Conservation (phyloP, 805 yeast species). For the Starmerella bombicola region DNA sequence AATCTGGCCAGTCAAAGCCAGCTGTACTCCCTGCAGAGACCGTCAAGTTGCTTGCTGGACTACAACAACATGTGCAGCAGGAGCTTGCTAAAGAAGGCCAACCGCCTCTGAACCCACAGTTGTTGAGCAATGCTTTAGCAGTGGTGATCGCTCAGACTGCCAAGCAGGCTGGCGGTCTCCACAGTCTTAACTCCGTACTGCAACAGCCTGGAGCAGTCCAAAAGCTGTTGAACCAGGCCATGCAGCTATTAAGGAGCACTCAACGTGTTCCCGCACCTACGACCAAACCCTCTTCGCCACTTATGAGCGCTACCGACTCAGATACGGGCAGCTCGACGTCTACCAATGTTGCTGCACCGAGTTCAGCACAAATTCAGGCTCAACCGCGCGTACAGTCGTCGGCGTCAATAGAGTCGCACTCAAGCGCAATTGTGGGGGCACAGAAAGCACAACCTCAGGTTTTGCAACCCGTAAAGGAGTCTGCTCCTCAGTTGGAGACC, state of each 20-base stretch:
- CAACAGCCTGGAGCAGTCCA: conserved; percentile 20
- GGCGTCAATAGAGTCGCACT: neutral
- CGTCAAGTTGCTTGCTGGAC: conserved; percentile 60
- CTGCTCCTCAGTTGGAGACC: too few relatives aligned
- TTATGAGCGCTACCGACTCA: neutral
- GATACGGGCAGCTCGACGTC: too few relatives aligned
- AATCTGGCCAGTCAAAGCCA: conserved; percentile 5
- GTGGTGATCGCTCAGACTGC: conserved; percentile 88
- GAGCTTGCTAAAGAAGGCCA: conserved; percentile 70
- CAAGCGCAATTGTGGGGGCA: conserved; percentile 1
- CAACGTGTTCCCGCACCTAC: conserved; percentile 20
- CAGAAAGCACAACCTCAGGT: conserved; percentile 10
- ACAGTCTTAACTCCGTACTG: conserved; percentile 18
- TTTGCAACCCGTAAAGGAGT: too few relatives aligned
- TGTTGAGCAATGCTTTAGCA: conserved; percentile 81
- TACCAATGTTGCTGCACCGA: neutral
- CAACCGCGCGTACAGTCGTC: conserved; percentile 10
- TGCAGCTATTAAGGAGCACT: conserved; percentile 18
- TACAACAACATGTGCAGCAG: conserved; percentile 75
- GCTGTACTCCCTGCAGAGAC: conserved; percentile 41
- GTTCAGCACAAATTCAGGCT: conserved; percentile 7
- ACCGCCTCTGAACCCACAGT: conserved; percentile 56
- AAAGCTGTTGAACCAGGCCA: conserved; percentile 17
- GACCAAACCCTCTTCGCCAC: conserved; percentile 4
- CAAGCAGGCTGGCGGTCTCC: conserved; percentile 38